These are phyloP conservation scores for Dimocarpus longan DNA, from an alignment of 345 rosid species.

Conservation along the genomic window DNA sequence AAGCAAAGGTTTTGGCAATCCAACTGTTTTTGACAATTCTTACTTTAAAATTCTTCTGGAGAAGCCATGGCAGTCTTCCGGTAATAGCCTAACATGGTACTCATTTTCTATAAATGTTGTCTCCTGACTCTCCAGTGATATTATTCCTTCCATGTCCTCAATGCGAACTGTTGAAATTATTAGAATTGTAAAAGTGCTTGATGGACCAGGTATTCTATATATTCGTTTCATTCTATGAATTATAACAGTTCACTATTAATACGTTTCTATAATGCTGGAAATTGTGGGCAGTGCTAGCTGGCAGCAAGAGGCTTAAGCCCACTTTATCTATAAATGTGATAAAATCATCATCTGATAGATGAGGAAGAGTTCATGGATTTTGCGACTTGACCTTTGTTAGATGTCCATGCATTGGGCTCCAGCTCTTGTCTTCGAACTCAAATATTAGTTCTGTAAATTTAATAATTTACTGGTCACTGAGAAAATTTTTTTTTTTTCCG, in stretches of 20 bases:
- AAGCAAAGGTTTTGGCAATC: constrained; percentile 86
- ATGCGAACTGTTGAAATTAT: not conserved
- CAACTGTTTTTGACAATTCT: constrained; percentile 69
- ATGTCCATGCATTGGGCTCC: not conserved
- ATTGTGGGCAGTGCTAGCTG: not conserved
- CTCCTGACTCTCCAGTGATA: not conserved
- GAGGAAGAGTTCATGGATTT: not conserved
- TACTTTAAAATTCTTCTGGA: constrained; percentile 83
- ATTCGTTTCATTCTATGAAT: not conserved
- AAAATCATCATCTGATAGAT: not conserved
- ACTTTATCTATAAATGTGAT: not conserved
- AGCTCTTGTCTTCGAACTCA: not conserved
- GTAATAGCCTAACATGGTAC: constrained; percentile 36
- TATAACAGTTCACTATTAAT: not conserved
- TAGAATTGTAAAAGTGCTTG: not conserved
- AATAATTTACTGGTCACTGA: not conserved
- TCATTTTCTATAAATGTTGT: not conserved
- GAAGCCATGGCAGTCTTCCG: constrained; percentile 82
- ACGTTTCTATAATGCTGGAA: not conserved
- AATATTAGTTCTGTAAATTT: not conserved
- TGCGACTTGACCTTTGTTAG: not conserved
- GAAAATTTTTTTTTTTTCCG: not conserved
- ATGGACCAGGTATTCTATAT: not conserved
- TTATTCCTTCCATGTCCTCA: not conserved
- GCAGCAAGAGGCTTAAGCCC: not conserved